Evolutionary conservation across 257 asterid genomes (phyloP).

Genomic region (Solanum appendiculatum): DNA sequence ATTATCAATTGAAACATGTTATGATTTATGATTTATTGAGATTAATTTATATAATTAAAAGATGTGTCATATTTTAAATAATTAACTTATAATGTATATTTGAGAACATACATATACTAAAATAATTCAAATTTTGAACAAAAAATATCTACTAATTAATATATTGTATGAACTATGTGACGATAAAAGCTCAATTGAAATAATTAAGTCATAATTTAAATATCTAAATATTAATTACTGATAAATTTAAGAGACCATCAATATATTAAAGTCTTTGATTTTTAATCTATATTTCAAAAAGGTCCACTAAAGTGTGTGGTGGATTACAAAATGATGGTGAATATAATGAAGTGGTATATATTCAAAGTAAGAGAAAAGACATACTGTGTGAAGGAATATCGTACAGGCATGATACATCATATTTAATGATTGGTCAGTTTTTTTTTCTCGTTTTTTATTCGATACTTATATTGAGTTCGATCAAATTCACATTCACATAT

Average conservation of each 20-base stretch:
- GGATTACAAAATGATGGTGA: neutral
- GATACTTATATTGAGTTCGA: neutral
- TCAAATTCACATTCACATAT: neutral
- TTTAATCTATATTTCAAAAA: neutral
- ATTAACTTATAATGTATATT: neutral
- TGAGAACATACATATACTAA: neutral
- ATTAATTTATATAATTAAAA: neutral
- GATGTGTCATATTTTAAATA: fast-evolving
- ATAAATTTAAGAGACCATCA: neutral
- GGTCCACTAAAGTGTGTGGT: neutral
- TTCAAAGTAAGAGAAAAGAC: neutral
- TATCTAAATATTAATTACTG: neutral
- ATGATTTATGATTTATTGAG: neutral
- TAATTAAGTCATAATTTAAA: neutral
- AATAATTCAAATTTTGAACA: neutral
- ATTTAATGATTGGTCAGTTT: neutral
- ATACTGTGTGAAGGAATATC: neutral
- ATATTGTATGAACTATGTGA: neutral
- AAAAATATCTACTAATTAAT: neutral
- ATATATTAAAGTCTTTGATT: neutral
- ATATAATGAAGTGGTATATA: neutral
- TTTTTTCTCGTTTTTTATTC: neutral
- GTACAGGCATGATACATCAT: neutral
- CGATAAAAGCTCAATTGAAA: neutral
- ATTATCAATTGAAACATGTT: neutral